Conservation (phyloP, 345 rosid genomes). For the Aquilaria yunnanensis region DNA sequence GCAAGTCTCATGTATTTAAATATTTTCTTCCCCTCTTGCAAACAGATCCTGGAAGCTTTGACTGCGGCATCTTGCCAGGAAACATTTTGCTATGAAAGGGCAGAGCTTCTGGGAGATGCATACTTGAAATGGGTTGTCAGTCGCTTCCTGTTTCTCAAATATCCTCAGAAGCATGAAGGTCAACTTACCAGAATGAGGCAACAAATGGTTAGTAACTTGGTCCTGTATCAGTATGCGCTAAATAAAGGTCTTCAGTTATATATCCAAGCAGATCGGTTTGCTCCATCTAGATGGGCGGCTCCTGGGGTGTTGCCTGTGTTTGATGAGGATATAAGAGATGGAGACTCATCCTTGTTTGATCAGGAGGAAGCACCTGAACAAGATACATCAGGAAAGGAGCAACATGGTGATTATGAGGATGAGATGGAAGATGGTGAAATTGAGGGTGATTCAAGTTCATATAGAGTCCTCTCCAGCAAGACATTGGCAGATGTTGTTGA, state of each 20-base stretch:
- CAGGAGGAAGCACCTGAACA: slow-evolving; percentile 38
- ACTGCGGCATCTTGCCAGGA: slow-evolving; percentile 99
- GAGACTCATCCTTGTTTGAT: slow-evolving; percentile 62
- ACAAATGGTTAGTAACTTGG: slow-evolving; percentile 97
- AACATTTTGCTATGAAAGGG: slow-evolving; percentile 97
- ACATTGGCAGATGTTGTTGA: slow-evolving; percentile 98
- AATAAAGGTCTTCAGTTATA: slow-evolving; percentile 86
- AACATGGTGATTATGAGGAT: slow-evolving; percentile 39
- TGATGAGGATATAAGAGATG: slow-evolving; percentile 92
- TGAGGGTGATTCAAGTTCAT: slow-evolving; percentile 89
- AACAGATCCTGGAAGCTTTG: slow-evolving; percentile 89
- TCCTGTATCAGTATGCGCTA: slow-evolving; percentile 76
- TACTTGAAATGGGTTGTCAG: slow-evolving; percentile 99
- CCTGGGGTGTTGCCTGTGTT: slow-evolving; percentile 96
- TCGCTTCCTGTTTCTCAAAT: slow-evolving; percentile 83
- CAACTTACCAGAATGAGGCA: slow-evolving; percentile 99
- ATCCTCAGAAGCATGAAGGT: slow-evolving; percentile 98
- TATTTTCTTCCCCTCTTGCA: slow-evolving; percentile 9
- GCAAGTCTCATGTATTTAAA: slow-evolving; percentile 2
- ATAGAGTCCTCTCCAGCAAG: slow-evolving; percentile 94
- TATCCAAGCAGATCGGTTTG: slow-evolving; percentile 98
- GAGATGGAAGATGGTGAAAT: slow-evolving; percentile 94
- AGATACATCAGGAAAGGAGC: slow-evolving; percentile 22
- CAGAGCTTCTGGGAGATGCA: slow-evolving; percentile 98
- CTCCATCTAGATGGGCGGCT: slow-evolving; percentile 99